These are phyloP conservation scores for Pyrenula massariospora DNA, from an alignment of 495 filamentous ascomycete genomes.

Conservation along the genomic window DNA sequence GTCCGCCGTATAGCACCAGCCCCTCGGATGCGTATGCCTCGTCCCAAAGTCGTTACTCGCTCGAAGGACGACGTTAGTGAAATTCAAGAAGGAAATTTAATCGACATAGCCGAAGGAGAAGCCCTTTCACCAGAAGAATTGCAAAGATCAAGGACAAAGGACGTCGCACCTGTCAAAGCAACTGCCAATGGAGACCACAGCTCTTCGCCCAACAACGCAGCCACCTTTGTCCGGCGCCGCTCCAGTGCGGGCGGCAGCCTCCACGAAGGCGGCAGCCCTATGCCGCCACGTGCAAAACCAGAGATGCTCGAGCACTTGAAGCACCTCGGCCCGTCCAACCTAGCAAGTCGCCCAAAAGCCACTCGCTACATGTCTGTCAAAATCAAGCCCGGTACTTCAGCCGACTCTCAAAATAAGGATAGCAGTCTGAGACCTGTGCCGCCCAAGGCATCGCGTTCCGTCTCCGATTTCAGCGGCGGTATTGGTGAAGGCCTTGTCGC, in stretches of 20 bases:
- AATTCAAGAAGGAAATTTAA: constrained; percentile 18
- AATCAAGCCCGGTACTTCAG: constrained; percentile 55
- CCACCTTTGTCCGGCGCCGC: constrained; percentile 38
- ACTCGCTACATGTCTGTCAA: constrained; percentile 86
- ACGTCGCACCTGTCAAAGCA: constrained; percentile 4
- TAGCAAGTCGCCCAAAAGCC: constrained; percentile 67
- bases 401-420: not conserved
- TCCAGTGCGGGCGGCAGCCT: constrained; percentile 22
- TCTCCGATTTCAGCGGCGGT: constrained; percentile 19
- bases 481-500: constrained; percentile 39
- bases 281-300: constrained; percentile 28
- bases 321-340: constrained; percentile 85
- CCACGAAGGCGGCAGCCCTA: constrained; percentile 15
- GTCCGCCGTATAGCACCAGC: constrained; percentile 70
- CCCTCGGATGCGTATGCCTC: constrained; percentile 47
- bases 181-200: constrained; percentile 2
- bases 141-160: constrained; percentile 8
- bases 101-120: constrained; percentile 20
- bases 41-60: constrained; percentile 37
- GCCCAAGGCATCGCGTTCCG: not conserved
- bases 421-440: not conserved
- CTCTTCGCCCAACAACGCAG: constrained; percentile 6
- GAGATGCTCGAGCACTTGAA: constrained; percentile 78
- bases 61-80: constrained; percentile 12
- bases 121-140: not conserved